Evolutionary conservation across 2,329 filamentous ascomycete genomes (phyloP).

Genomic region (Clonostachys solani): DNA sequence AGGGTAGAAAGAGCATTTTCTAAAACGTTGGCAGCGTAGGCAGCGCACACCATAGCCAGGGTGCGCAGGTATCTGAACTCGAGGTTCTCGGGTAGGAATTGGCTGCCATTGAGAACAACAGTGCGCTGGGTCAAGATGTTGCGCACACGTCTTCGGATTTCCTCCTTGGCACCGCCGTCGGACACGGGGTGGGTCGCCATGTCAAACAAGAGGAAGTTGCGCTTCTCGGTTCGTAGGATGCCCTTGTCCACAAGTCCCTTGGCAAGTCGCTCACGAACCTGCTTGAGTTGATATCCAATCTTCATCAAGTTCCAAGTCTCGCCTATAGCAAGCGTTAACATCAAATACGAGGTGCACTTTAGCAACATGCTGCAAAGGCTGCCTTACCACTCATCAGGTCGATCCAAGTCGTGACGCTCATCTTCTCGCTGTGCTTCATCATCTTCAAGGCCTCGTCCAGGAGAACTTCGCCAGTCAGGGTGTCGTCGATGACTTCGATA

Average conservation of each 20-base stretch:
- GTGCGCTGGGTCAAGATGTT: constrained; percentile 92
- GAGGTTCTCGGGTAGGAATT: constrained; percentile 89
- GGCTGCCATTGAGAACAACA: constrained; percentile 79
- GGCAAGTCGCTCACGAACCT: constrained; percentile 93
- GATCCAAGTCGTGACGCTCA: constrained; percentile 99
- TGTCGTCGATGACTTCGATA: constrained; percentile 97
- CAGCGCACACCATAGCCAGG: constrained; percentile 93
- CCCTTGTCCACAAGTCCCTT: constrained; percentile 99
- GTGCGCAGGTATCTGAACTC: constrained; percentile 93
- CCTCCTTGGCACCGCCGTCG: constrained; percentile 94
- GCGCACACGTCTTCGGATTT: constrained; percentile 88
- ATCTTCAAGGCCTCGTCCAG: constrained; percentile 98
- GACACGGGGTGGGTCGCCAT: constrained; percentile 99
- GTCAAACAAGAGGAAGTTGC: constrained; percentile 98
- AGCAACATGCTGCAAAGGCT: not conserved
- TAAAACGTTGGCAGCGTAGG: constrained; percentile 95
- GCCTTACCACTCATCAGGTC: constrained; percentile 92
- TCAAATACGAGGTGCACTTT: not conserved
- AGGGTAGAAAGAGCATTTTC: constrained; percentile 96
- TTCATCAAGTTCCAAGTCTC: constrained; percentile 99
- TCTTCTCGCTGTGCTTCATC: constrained; percentile 99
- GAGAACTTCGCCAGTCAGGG: constrained; percentile 91
- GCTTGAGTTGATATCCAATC: constrained; percentile 98
- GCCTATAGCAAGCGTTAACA: constrained; percentile 46
- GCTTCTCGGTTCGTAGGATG: constrained; percentile 96